Conservation (phyloP, 2,329 filamentous ascomycete species). For the Pseudogymnoascus pannorum region DNA sequence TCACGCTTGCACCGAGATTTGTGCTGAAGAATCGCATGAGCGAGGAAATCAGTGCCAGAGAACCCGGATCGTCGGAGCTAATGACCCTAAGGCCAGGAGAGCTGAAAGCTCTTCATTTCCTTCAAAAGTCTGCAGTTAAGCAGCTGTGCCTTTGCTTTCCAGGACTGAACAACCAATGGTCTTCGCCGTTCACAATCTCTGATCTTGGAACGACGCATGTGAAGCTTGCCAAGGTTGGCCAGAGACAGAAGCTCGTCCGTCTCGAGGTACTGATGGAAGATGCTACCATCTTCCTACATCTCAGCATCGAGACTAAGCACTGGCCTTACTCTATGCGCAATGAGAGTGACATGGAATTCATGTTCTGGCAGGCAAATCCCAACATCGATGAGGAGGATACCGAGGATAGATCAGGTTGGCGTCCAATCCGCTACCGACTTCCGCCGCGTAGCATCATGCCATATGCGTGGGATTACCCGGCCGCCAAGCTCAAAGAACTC, state of each 20-base stretch:
- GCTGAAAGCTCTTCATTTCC: constrained; percentile 78
- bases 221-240: constrained; percentile 84
- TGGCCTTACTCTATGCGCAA: constrained; percentile 99
- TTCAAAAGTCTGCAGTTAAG: constrained; percentile 75
- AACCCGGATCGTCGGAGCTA: constrained; percentile 83
- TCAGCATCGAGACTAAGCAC: constrained; percentile 84
- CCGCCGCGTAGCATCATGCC: constrained; percentile 97
- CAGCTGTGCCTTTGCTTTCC: constrained; percentile 90
- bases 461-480: constrained; percentile 98
- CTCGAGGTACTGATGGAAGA: constrained; percentile 88
- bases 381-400: constrained; percentile 85
- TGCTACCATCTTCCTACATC: constrained; percentile 85
- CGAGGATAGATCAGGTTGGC: constrained; percentile 81
- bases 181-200: constrained; percentile 93
- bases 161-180: constrained; percentile 94
- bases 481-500: constrained; percentile 91
- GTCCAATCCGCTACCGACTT: constrained; percentile 83
- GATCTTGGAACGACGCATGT: constrained; percentile 88
- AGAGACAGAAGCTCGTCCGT: constrained; percentile 80
- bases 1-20: constrained; percentile 87
- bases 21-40: constrained; percentile 88
- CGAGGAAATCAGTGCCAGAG: constrained; percentile 82
- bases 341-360: constrained; percentile 92
- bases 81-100: constrained; percentile 71
- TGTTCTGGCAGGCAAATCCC: constrained; percentile 92